Conservation (phyloP, 208 protist species). For the Acanthamoeba royreba region DNA sequence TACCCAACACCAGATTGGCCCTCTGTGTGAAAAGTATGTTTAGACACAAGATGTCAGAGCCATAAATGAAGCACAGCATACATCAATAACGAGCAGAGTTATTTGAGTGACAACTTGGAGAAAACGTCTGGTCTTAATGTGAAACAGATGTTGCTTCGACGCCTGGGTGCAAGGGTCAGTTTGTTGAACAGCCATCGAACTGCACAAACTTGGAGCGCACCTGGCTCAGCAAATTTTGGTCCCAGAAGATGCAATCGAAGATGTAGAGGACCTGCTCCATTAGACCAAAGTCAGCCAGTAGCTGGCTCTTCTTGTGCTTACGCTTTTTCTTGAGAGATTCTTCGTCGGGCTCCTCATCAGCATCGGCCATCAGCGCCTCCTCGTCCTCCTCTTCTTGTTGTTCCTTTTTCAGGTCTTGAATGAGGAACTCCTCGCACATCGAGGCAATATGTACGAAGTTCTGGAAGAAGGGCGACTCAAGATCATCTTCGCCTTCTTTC, state of each 20-base stretch:
- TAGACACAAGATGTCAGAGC: background rate
- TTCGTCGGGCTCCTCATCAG: background rate
- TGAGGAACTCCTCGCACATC: conserved; percentile 38
- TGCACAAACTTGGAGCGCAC: background rate
- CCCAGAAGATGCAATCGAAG: conserved; percentile 1
- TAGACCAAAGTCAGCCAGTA: background rate
- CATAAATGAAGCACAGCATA: background rate
- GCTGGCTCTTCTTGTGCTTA: conserved; percentile 23
- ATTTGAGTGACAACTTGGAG: background rate
- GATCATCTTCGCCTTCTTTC: background rate
- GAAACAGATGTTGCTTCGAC: background rate
- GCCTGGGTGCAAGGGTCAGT: background rate
- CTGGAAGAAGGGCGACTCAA: background rate
- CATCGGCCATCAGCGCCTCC: background rate
- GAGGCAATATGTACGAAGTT: background rate
- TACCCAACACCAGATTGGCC: background rate
- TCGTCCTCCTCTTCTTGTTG: background rate
- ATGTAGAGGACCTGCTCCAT: conserved; percentile 12
- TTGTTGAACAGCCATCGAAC: background rate
- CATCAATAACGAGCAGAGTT: conserved; percentile 9
- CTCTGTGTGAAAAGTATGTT: background rate
- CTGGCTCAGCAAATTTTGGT: background rate
- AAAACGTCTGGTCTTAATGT: background rate
- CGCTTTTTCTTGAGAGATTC: background rate
- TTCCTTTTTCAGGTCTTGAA: background rate